Conservation (phyloP, 805 yeast species). For the Spathaspora arborariae region DNA sequence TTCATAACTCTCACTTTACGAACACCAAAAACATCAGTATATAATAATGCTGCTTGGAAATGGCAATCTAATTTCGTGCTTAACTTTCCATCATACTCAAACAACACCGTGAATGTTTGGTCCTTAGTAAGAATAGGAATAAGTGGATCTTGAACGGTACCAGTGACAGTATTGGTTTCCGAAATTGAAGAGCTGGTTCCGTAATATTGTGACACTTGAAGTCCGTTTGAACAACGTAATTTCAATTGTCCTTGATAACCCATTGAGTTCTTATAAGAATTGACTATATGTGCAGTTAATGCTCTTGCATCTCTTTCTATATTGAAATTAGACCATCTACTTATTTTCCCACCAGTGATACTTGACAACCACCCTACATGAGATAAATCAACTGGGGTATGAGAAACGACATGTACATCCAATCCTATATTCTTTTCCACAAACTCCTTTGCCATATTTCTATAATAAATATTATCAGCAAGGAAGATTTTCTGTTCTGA, state of each 20-base stretch:
- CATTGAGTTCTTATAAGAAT: conserved; percentile 43
- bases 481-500: conserved; percentile 49
- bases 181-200: conserved; percentile 42
- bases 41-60: conserved; percentile 86
- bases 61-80: conserved; percentile 73
- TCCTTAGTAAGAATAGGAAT: conserved; percentile 63
- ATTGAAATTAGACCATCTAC: conserved; percentile 63
- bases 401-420: conserved; percentile 69
- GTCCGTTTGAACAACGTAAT: conserved; percentile 82
- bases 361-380: conserved; percentile 66
- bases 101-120: conserved; percentile 65
- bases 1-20: conserved; percentile 87
- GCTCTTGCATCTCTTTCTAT: conserved; percentile 66
- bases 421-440: conserved; percentile 62
- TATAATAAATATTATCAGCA: conserved; percentile 61
- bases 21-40: conserved; percentile 72
- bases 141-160: conserved; percentile 56
- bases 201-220: conserved; percentile 74
- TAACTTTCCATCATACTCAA: conserved; percentile 73
- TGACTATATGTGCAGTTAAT: conserved; percentile 57
- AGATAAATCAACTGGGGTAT: conserved; percentile 65
- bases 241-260: conserved; percentile 85
- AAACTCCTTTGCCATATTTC: conserved; percentile 53
- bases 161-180: conserved; percentile 18
- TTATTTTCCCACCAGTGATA: conserved; percentile 68